phyloP scores from a whole-genome alignment of 2,329 filamentous ascomycete species.

The Elsinoe australis region DNA sequence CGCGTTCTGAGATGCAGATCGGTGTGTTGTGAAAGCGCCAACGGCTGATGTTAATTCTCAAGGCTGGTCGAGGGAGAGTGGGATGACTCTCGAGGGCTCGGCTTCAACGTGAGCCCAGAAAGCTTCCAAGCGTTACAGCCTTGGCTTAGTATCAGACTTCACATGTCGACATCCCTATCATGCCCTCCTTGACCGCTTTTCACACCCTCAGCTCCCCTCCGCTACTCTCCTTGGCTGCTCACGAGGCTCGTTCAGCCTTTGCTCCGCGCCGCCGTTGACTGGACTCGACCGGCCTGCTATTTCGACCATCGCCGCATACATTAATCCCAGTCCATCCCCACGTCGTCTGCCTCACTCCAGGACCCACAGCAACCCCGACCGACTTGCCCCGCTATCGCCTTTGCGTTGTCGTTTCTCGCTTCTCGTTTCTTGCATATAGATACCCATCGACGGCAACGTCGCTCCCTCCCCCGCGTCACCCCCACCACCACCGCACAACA shows the following conservation, averaged over 20 bases:
- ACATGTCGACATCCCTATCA: no score
- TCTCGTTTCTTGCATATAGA: background rate
- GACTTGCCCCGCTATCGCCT: background rate
- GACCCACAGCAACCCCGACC: no score
- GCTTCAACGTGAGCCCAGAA: conserved; percentile 1
- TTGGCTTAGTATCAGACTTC: background rate
- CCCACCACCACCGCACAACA: background rate
- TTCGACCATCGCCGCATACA: no score
- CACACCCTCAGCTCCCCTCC: background rate
- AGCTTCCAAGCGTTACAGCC: background rate
- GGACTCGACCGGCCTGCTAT: no score
- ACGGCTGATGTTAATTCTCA: conserved; percentile 9
- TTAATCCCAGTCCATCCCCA: background rate
- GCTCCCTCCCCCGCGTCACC: background rate
- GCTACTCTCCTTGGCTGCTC: no score
- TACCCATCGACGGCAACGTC: conserved; percentile 8
- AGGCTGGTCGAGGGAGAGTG: background rate
- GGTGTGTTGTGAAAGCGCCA: conserved; percentile 3
- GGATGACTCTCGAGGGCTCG: background rate
- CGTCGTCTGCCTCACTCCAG: background rate
- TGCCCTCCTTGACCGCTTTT: conserved; percentile 11
- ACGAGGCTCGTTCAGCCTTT: conserved; percentile 7
- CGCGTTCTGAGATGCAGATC: no score
- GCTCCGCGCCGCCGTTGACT: background rate
- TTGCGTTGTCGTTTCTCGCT: background rate